Base-by-base conservation (phyloP, 2,329 filamentous ascomycete species). In the Ceratocystis diversiconidia region DNA sequence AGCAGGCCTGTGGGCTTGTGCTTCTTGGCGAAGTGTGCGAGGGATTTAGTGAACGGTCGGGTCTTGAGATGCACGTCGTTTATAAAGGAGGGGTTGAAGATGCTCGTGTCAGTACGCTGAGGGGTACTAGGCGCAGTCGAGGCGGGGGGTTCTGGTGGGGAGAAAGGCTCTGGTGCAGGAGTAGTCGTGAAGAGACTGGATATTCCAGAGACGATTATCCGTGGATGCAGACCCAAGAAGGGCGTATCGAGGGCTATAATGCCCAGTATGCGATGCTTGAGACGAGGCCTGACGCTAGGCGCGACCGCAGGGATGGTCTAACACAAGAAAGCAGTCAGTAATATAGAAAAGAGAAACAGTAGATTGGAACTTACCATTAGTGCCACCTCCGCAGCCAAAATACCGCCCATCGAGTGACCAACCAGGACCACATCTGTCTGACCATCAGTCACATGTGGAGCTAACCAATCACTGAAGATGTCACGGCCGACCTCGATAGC, bases 331-430 rank as follows among this genome's bases (percentile, higher is more conserved):
- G 17, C 28, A 12, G 55, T 17, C 25, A 32, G 28, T n/a, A 36
- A 7, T 8, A 36, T 8, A 15, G 25, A 19, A 6, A 19, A 36
- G n/a, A 2, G 12, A 12, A 17, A 50, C 63, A 15, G 3, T 3
- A 12, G 36, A 41, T 41, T 15, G 10, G 3, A 15, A 15, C 12
- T 41, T 71, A 80, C 81, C 73, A 88, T 80, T 57, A 95, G 77
- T 2, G 84, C 85, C 30, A 95, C 82, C 70, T 96, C 92, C 1
- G 89, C 89, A 30, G 88, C 84, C 30, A 96, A 75, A 28, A 96
- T 79, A 1, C 92, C 92, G 17, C 92, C 92, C 85, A 96, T 92
- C 52, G 89, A 95, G 74, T 96, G 92, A 0, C 92, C 91, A 2
- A 95, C 78, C 2, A 96, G 79, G 22, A 96, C 79, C 1, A 95